Percentiles rank a stretch among this genome's conserved stretches.
Conservation (phyloP, 768 basidiomycete genomes). For the Lactarius deliciosus region DNA sequence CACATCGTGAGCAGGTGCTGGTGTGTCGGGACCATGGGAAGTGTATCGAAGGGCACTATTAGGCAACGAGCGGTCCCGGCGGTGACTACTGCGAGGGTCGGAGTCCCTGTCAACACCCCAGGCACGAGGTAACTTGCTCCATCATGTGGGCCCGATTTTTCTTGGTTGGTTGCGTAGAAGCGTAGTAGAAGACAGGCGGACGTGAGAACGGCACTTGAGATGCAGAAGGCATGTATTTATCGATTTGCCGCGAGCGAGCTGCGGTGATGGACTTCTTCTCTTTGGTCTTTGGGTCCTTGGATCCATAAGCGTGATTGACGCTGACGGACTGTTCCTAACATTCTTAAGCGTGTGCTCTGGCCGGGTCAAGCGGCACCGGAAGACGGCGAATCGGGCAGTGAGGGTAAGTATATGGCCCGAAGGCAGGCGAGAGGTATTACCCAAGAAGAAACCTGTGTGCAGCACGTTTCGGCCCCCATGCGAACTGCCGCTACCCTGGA, state of each 20-base stretch:
- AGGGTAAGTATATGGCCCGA: not conserved
- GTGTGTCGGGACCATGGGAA: not conserved
- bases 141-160: not conserved
- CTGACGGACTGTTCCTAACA: constrained; percentile 3
- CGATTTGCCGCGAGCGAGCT: constrained; percentile 10
- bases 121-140: not conserved
- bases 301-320: constrained; percentile 22
- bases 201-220: constrained; percentile 16
- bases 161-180: not conserved
- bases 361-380: constrained; percentile 7
- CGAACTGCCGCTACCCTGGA: constrained; percentile 25
- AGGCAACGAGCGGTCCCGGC: not conserved
- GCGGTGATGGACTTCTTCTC: constrained; percentile 18
- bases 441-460: not conserved
- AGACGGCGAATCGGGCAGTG: constrained; percentile 15
- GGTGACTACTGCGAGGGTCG: not conserved
- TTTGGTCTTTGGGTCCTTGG: constrained; percentile 4
- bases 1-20: not conserved
- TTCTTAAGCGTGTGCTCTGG: constrained; percentile 10
- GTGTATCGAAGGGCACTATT: constrained; percentile 5
- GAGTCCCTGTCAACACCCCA: not conserved
- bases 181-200: constrained; percentile 5
- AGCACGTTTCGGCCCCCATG: constrained; percentile 13
- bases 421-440: constrained; percentile 6
- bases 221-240: constrained; percentile 23